phyloP scores from a whole-genome alignment of 495 filamentous ascomycete species.

The Podospora anserina region DNA sequence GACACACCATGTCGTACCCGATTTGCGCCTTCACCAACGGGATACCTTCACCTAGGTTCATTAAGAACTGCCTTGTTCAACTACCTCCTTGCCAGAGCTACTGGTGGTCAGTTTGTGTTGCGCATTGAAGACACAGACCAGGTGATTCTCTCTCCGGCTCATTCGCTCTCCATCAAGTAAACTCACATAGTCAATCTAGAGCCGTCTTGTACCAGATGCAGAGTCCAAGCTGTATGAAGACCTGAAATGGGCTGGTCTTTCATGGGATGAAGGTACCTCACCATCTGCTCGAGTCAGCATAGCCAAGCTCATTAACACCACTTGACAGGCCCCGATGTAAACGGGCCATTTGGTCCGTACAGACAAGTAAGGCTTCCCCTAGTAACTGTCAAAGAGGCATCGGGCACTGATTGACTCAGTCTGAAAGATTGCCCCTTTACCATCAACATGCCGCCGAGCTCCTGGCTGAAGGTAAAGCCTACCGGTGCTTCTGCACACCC shows the following conservation, averaged over 20 bases:
- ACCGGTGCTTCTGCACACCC: conserved; percentile 87
- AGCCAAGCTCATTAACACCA: conserved; percentile 17
- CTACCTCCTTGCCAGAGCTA: conserved; percentile 80
- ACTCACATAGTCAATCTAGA: conserved; percentile 17
- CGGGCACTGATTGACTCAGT: conserved; percentile 47
- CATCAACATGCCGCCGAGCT: conserved; percentile 66
- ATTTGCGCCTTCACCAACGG: conserved; percentile 94
- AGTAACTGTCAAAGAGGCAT: neutral
- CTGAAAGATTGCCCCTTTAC: conserved; percentile 75
- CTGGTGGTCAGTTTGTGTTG: conserved; percentile 88
- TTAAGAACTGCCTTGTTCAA: conserved; percentile 90
- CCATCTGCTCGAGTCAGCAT: neutral
- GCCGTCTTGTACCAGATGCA: conserved; percentile 61
- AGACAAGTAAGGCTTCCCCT: neutral
- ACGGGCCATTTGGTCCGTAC: neutral
- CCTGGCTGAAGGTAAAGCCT: conserved; percentile 68
- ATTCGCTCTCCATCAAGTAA: neutral
- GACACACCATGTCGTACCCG: conserved; percentile 74
- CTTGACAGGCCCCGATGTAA: conserved; percentile 67
- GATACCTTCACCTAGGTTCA: conserved; percentile 87
- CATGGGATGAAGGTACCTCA: conserved; percentile 87
- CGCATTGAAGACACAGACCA: conserved; percentile 95
- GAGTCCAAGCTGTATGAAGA: conserved; percentile 74
- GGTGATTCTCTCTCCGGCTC: conserved; percentile 44
- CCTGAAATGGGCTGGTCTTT: conserved; percentile 80